Conservation (phyloP, 2,329 filamentous ascomycete species). For the Phialocephala subalpina region DNA sequence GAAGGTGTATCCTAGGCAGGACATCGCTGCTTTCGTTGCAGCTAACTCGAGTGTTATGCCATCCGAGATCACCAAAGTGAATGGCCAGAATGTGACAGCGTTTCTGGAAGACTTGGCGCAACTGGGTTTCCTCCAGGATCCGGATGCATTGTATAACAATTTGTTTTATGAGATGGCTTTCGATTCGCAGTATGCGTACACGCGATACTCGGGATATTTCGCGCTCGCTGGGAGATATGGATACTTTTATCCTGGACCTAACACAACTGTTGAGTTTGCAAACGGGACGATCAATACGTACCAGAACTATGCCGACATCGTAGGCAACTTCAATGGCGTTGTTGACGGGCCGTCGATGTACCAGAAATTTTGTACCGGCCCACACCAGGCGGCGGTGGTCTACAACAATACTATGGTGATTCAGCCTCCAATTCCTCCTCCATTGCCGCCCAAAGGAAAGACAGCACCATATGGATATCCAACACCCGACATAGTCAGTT, state of each 20-base stretch:
- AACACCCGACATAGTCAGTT: conserved; percentile 33
- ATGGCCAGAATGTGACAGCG: conserved; percentile 57
- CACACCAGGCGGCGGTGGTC: conserved; percentile 42
- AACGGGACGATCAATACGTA: conserved; percentile 46
- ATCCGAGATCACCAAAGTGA: conserved; percentile 61
- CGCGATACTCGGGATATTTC: conserved; percentile 46
- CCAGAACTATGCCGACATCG: conserved; percentile 46
- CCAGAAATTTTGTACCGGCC: conserved; percentile 33
- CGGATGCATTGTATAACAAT: conserved; percentile 50
- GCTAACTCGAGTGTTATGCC: conserved; percentile 44
- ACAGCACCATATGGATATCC: conserved; percentile 36
- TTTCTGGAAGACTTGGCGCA: conserved; percentile 55
- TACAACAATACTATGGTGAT: conserved; percentile 46
- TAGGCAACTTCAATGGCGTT: conserved; percentile 35
- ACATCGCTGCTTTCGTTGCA: conserved; percentile 21
- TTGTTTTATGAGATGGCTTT: conserved; percentile 47
- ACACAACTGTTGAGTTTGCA: conserved; percentile 47
- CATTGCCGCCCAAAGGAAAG: conserved; percentile 13
- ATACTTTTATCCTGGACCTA: conserved; percentile 47
- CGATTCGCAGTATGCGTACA: conserved; percentile 30
- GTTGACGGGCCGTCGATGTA: conserved; percentile 37
- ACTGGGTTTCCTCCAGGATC: conserved; percentile 46
- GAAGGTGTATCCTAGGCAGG: conserved; percentile 33
- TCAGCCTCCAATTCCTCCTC: conserved; percentile 26
- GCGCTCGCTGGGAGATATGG: conserved; percentile 41